These are phyloP conservation scores for Aspergillus funiculosus DNA, from an alignment of 495 filamentous ascomycete species.

Conservation along the genomic window DNA sequence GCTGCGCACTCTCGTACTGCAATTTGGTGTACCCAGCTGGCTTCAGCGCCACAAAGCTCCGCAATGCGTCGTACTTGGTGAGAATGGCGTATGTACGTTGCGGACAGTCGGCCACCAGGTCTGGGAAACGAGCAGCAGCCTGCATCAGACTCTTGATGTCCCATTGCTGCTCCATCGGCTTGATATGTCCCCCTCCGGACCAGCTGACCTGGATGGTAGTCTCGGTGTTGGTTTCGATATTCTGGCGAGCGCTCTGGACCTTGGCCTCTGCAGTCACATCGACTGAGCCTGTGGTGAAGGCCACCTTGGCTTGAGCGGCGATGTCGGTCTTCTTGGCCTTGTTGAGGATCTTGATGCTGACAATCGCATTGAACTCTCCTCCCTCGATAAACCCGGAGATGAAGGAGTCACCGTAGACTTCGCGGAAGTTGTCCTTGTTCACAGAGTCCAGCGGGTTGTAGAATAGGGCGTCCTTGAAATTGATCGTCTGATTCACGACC, in stretches of 20 bases:
- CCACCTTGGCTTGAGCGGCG: no score
- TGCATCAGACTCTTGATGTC: neutral
- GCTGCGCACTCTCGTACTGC: neutral
- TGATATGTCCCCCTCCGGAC: neutral
- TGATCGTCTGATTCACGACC: constrained; percentile 28
- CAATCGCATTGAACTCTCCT: constrained; percentile 17
- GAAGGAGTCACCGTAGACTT: constrained; percentile 16
- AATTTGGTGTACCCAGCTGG: neutral
- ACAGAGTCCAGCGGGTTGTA: no score
- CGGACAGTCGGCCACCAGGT: neutral
- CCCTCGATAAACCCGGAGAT: constrained; percentile 20
- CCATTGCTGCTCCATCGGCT: constrained; percentile 2
- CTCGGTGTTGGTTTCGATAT: no score
- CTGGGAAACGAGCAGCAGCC: neutral
- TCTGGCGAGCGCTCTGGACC: no score
- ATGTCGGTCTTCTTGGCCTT: no score
- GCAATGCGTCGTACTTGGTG: neutral
- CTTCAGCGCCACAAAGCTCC: constrained; percentile 1
- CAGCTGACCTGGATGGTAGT: neutral
- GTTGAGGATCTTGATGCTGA: no score
- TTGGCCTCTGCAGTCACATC: no score
- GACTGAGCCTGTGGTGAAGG: no score
- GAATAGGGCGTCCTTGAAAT: no score
- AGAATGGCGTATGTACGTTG: neutral
- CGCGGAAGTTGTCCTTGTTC: neutral